phyloP scores from a whole-genome alignment of 2,329 filamentous ascomycete genomes.

The Neofusicoccum kwambonambiense region DNA sequence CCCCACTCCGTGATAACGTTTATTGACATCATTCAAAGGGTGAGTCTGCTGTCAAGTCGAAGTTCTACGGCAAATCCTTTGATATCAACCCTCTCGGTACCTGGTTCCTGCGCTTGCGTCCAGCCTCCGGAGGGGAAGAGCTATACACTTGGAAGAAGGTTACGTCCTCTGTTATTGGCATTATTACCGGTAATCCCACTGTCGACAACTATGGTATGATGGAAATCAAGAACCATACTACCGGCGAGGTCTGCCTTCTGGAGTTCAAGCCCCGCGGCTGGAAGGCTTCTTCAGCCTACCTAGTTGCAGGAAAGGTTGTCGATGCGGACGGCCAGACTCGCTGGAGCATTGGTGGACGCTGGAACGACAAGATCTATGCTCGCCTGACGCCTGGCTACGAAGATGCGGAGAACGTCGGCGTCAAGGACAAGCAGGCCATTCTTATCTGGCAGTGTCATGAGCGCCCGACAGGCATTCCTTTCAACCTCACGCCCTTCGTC shows the following conservation, averaged over 20 bases:
- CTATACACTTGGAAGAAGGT: constrained; percentile 99
- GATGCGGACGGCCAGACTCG: constrained; percentile 76
- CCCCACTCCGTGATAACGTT: background rate
- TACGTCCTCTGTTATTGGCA: constrained; percentile 94
- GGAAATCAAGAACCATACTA: constrained; percentile 97
- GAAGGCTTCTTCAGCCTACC: constrained; percentile 90
- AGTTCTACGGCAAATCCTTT: constrained; percentile 97
- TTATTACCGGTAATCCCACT: constrained; percentile 92
- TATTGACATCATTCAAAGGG: constrained; percentile 51
- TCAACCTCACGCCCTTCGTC: constrained; percentile 96
- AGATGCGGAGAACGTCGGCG: constrained; percentile 43
- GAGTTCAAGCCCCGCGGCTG: constrained; percentile 96
- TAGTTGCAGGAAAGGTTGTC: constrained; percentile 81
- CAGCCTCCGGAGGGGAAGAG: constrained; percentile 72
- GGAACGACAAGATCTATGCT: constrained; percentile 97
- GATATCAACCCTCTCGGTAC: constrained; percentile 95
- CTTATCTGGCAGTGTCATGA: constrained; percentile 88
- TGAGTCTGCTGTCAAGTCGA: constrained; percentile 91
- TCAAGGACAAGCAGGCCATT: constrained; percentile 68
- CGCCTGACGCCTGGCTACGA: constrained; percentile 90
- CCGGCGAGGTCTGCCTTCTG: constrained; percentile 81
- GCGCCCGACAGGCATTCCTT: constrained; percentile 81
- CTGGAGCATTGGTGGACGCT: constrained; percentile 88
- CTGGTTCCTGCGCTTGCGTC: constrained; percentile 88
- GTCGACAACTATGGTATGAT: constrained; percentile 98